Percentiles rank a stretch among this genome's conserved stretches.
These are phyloP conservation scores for Fagopyrum homotropicum DNA, from an alignment of 148 eudicot species.

Conservation along the genomic window DNA sequence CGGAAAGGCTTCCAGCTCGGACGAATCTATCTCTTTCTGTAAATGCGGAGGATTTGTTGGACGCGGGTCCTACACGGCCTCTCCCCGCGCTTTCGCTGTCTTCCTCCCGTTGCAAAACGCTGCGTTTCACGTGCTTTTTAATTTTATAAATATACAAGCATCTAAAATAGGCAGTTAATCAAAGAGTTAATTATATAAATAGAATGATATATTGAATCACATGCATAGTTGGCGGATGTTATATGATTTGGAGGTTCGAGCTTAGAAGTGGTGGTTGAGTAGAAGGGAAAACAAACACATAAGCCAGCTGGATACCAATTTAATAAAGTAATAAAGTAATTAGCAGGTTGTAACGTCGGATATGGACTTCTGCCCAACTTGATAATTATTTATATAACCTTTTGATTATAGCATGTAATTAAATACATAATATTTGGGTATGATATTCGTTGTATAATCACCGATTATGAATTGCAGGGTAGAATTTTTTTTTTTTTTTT, in stretches of 20 bases:
- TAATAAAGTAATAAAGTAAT: no score
- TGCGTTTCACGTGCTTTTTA: background rate
- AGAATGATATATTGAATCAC: background rate
- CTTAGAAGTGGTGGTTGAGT: conserved; percentile 1
- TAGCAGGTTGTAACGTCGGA: no score
- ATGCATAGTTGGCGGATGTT: background rate
- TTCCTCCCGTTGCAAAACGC: background rate
- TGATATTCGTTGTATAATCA: no score
- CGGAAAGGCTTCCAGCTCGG: background rate
- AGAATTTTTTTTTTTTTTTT: no score
- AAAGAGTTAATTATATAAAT: no score
- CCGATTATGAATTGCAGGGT: no score
- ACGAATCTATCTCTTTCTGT: background rate
- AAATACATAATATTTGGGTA: no score
- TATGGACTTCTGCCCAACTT: no score
- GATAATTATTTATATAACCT: no score
- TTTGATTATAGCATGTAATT: no score
- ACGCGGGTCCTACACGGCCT: conserved; percentile 7
- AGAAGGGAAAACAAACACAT: background rate
- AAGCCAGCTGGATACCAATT: background rate
- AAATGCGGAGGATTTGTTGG: background rate
- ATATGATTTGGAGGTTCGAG: background rate
- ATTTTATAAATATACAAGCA: background rate
- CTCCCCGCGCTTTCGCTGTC: conserved; percentile 5
- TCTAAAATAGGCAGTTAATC: no score